Conservation (phyloP, 108 stramenopile species). For the Poteriospumella lacustris region DNA sequence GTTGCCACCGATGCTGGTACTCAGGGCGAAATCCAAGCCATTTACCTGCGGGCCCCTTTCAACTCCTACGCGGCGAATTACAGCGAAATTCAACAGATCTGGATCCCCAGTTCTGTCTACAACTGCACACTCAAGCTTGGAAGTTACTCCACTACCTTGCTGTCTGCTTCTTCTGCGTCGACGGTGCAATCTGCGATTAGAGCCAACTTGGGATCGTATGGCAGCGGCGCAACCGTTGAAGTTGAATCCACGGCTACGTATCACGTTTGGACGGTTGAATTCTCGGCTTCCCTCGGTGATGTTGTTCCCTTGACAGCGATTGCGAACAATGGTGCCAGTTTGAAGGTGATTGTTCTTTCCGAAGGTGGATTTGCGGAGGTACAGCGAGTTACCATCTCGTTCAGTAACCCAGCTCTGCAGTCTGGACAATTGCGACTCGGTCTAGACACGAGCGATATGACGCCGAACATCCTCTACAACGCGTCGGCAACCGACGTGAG, state of each 20-base stretch:
- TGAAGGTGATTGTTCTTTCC: background rate
- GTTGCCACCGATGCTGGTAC: background rate
- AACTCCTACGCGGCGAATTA: background rate
- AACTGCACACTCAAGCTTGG: background rate
- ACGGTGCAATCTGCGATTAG: background rate
- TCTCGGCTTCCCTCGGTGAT: background rate
- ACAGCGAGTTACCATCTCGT: background rate
- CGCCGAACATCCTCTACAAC: background rate
- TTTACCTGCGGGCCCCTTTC: slow-evolving; percentile 17
- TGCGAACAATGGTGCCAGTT: background rate
- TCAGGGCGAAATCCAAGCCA: background rate
- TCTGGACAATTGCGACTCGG: background rate
- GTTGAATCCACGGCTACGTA: background rate
- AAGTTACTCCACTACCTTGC: background rate
- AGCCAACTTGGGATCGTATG: background rate
- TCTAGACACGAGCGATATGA: background rate
- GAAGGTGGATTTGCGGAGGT: slow-evolving; percentile 13
- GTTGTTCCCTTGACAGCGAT: background rate
- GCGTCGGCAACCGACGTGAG: background rate
- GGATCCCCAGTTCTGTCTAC: background rate
- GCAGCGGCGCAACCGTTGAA: background rate
- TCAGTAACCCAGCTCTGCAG: background rate
- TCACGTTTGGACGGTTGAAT: background rate
- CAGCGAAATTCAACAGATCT: background rate
- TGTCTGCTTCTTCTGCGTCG: background rate